Evolutionary conservation across 805 yeast genomes (phyloP).

Genomic region (Candida verbasci): DNA sequence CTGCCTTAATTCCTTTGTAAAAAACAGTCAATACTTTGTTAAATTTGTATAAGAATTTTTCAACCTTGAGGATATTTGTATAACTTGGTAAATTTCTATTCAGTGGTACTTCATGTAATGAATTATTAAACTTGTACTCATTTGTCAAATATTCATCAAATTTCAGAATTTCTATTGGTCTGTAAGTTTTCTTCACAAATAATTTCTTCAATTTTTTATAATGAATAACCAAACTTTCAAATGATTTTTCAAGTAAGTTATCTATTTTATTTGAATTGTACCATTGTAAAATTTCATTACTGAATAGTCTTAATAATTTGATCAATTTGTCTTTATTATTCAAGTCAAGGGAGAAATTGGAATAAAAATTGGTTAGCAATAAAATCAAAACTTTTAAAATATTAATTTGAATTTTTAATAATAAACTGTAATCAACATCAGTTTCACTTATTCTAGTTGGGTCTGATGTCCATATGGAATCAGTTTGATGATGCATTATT

Average conservation of each 20-base stretch:
- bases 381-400: conserved; percentile 71
- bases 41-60: conserved; percentile 56
- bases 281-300: conserved; percentile 57
- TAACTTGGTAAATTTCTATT: conserved; percentile 44
- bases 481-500: conserved; percentile 31
- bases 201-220: conserved; percentile 65
- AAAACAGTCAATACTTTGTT: conserved; percentile 59
- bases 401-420: conserved; percentile 77
- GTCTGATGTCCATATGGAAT: conserved; percentile 45
- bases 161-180: conserved; percentile 47
- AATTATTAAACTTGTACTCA: conserved; percentile 39
- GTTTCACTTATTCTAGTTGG: conserved; percentile 30
- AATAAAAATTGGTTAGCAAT: conserved; percentile 67
- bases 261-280: conserved; percentile 40
- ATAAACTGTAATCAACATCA: conserved; percentile 58
- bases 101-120: conserved; percentile 43
- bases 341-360: conserved; percentile 69
- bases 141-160: conserved; percentile 34
- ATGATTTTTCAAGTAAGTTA: conserved; percentile 26
- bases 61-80: conserved; percentile 46
- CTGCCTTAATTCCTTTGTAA: conserved; percentile 51
- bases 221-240: conserved; percentile 39
- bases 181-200: conserved; percentile 66
- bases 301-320: conserved; percentile 61
- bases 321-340: conserved; percentile 55